Conservation (phyloP, 768 basidiomycete species). For the Xanthoconium purpureum region DNA sequence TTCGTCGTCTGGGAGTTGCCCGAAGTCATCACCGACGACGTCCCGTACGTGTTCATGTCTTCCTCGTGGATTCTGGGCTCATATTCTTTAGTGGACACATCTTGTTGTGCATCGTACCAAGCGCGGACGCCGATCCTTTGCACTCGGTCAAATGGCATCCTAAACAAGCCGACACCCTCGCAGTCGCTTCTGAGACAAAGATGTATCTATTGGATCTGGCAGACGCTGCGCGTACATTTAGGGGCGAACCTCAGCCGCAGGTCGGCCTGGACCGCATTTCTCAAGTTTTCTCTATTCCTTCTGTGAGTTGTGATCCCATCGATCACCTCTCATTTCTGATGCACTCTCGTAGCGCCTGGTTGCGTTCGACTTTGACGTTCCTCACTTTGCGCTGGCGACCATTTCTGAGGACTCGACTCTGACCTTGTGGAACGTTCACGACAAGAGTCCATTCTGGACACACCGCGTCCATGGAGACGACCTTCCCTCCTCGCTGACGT, state of each 20-base stretch:
- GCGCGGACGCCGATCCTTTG: constrained; percentile 53
- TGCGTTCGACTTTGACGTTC: constrained; percentile 81
- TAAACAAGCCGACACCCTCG: constrained; percentile 73
- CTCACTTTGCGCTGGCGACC: constrained; percentile 73
- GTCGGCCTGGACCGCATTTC: constrained; percentile 67
- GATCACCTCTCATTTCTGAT: not conserved
- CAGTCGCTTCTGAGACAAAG: constrained; percentile 76
- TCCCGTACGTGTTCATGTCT: constrained; percentile 55
- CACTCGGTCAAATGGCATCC: constrained; percentile 90
- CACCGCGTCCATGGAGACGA: constrained; percentile 80
- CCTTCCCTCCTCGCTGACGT: constrained; percentile 75
- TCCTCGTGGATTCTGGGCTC: not conserved
- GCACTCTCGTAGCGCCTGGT: constrained; percentile 59
- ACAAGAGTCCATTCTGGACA: constrained; percentile 70
- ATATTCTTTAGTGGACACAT: constrained; percentile 52
- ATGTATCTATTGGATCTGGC: constrained; percentile 75
- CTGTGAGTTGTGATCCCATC: constrained; percentile 45
- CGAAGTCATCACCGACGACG: constrained; percentile 80
- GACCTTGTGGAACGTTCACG: constrained; percentile 79
- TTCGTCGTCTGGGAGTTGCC: constrained; percentile 89
- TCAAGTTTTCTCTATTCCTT: constrained; percentile 64
- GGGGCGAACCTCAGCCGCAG: constrained; percentile 65
- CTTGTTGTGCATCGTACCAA: constrained; percentile 67
- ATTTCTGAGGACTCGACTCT: constrained; percentile 81
- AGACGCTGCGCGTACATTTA: constrained; percentile 55